Evolutionary conservation across 1,284 basidiomycete genomes (phyloP).

Genomic region (Stygiomarasmius scandens): DNA sequence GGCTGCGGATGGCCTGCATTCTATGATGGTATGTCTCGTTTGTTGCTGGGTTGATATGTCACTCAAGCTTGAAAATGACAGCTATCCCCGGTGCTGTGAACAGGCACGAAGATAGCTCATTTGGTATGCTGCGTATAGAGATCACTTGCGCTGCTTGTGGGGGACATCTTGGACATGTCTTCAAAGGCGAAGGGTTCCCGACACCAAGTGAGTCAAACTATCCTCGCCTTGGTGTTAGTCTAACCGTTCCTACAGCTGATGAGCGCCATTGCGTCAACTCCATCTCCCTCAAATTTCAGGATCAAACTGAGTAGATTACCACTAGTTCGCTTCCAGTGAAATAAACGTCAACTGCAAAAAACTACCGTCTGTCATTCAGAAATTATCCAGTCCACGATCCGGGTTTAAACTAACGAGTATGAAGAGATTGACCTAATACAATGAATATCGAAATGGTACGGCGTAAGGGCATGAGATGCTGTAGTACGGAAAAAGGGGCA

Average conservation of each 20-base stretch:
- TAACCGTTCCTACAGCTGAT: constrained; percentile 52
- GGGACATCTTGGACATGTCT: constrained; percentile 92
- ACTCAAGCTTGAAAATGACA: constrained; percentile 25
- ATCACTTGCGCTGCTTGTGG: constrained; percentile 86
- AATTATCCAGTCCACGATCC: constrained; percentile 6
- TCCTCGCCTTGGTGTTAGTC: constrained; percentile 25
- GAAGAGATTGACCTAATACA: constrained; percentile 6
- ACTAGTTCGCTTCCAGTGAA: too few relatives aligned
- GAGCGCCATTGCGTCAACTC: constrained; percentile 94
- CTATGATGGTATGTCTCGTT: constrained; percentile 70
- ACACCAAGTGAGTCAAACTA: constrained; percentile 66
- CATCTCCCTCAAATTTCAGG: constrained; percentile 79
- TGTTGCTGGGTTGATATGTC: background rate
- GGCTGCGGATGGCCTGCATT: constrained; percentile 98
- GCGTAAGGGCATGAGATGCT: constrained; percentile 17
- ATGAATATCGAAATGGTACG: constrained; percentile 1
- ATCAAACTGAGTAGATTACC: constrained; percentile 38
- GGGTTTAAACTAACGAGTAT: background rate
- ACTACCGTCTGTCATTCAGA: constrained; percentile 10
- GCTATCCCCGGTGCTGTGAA: constrained; percentile 91
- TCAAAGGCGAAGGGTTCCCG: constrained; percentile 83
- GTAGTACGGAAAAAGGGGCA: constrained; percentile 13
- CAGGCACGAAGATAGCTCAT: constrained; percentile 62
- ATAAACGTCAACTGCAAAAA: too few relatives aligned
- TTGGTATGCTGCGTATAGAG: constrained; percentile 68